These are phyloP conservation scores for Pichia ethanolica DNA, from an alignment of 805 yeast genomes.

Conservation along the genomic window DNA sequence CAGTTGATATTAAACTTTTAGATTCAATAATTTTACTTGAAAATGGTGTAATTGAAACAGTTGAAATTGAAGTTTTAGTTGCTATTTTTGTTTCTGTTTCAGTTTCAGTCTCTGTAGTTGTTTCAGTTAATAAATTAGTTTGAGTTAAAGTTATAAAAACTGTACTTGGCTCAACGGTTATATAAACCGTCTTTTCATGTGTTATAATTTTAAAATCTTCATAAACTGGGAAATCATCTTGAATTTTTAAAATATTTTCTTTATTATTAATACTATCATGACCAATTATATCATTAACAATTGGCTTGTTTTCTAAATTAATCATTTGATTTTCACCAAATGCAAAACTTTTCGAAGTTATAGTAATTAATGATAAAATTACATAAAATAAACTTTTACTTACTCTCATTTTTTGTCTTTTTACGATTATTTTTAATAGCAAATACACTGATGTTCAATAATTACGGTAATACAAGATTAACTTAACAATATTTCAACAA, in stretches of 20 bases:
- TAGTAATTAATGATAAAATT: too few relatives aligned
- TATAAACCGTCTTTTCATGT: slow-evolving; percentile 14
- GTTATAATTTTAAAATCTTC: slow-evolving; percentile 1
- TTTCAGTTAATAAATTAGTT: not conserved
- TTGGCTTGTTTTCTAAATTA: not conserved
- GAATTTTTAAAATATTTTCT: slow-evolving; percentile 1
- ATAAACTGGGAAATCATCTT: slow-evolving; percentile 1
- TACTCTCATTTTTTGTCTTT: too few relatives aligned
- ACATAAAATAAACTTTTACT: too few relatives aligned
- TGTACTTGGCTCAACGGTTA: slow-evolving; percentile 20
- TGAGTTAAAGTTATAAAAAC: slow-evolving; percentile 16
- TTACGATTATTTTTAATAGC: too few relatives aligned
- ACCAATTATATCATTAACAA: not conserved
- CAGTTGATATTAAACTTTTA: too few relatives aligned
- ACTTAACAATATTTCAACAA: too few relatives aligned
- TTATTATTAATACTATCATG: slow-evolving; percentile 3
- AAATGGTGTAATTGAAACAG: too few relatives aligned
- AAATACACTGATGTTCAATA: too few relatives aligned
- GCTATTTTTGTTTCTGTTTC: too few relatives aligned
- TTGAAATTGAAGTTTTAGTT: not conserved
- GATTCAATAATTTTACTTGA: too few relatives aligned
- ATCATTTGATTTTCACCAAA: not conserved
- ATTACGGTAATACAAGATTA: too few relatives aligned
- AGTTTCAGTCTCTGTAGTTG: slow-evolving; percentile 3
- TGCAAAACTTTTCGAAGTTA: too few relatives aligned